Percentiles rank a stretch among this genome's conserved stretches.
Conservation (phyloP, 805 yeast genomes). For the Yueomyces sinensis region DNA sequence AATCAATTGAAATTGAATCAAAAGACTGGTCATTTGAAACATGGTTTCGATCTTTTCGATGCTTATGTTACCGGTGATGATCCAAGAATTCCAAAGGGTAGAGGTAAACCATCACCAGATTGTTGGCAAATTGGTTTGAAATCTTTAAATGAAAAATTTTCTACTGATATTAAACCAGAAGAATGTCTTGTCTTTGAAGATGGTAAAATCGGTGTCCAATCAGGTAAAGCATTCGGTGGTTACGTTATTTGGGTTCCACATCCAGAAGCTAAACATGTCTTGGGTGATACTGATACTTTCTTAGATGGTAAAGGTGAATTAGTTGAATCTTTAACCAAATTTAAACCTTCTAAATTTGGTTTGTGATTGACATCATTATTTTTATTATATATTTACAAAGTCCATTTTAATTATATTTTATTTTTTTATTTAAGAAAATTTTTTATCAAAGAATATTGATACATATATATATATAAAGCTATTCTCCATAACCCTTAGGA, state of each 20-base stretch:
- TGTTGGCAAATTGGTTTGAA: conserved; percentile 78
- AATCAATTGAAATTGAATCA: conserved; percentile 42
- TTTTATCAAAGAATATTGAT: too few species aligned
- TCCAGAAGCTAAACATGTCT: conserved; percentile 45
- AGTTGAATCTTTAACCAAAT: conserved; percentile 35
- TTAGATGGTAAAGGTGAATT: conserved; percentile 49
- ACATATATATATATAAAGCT: too few species aligned
- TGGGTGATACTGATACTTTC: conserved; percentile 38
- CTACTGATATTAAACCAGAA: conserved; percentile 40
- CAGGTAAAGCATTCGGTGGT: conserved; percentile 76
- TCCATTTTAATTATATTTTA: not conserved
- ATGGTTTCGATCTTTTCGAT: conserved; percentile 54
- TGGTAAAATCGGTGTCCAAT: conserved; percentile 80
- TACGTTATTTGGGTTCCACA: conserved; percentile 94
- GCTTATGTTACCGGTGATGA: conserved; percentile 86
- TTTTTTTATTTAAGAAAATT: too few species aligned
- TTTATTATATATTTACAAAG: too few species aligned
- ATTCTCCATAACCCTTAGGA: too few species aligned
- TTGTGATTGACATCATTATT: conserved; percentile 21
- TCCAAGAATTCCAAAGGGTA: conserved; percentile 63
- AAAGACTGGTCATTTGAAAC: conserved; percentile 58
- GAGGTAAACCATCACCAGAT: conserved; percentile 90
- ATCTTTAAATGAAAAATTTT: conserved; percentile 46
- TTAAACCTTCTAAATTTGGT: conserved; percentile 38
- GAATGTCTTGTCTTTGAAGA: conserved; percentile 92